Base-by-base conservation (phyloP, 176 grass and related monocot species). In the Bromus sterilis region DNA sequence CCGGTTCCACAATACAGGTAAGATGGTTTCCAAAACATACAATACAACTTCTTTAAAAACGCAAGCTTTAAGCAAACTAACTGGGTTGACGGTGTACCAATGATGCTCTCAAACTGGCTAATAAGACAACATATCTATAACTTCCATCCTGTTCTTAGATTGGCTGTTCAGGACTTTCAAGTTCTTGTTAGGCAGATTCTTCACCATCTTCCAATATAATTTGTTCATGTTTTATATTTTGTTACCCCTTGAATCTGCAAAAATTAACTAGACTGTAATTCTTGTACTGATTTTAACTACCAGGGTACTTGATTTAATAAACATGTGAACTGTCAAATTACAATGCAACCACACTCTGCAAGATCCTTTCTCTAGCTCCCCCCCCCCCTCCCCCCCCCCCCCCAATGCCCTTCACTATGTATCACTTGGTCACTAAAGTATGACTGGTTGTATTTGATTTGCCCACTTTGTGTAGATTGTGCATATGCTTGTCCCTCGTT, bases 1-100 rank as follows among this genome's bases (percentile, higher is more conserved):
- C 66, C 79, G 4, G 90, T 89, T 81, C 89, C 86, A 7, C 89
- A 89, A 69, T 95, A 95, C 74, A 81, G 74, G 96, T 99, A 88
- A 85, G 66, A 84, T 63, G 28, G 58, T 76, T 71, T 90, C 25
- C 21, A 76, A 62, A 57, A 71, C 14, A 29, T 25, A 61, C 32
- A 44, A 59, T 53, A 43, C 6, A 34, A 24, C 2, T 35, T 71
- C 0, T 59, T 37, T 59, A 21, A 41, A 30, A 30, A 59, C 20
- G 26, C 58, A 80, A 61, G 3, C 1, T 71, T 48, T 11, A 41
- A 61, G 56, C 9, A 18, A 53, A 66, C 0, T 28, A 3, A n/a
- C 21, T 15, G 15, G 15, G 2, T 75, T 51, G 56, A 73, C 20
- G 8, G 7, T 32, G 11, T n/a, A 43, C 32, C 6, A 43, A 7